Conservation (phyloP, 2,329 filamentous ascomycete species). For the Incumbomyces delicatus region DNA sequence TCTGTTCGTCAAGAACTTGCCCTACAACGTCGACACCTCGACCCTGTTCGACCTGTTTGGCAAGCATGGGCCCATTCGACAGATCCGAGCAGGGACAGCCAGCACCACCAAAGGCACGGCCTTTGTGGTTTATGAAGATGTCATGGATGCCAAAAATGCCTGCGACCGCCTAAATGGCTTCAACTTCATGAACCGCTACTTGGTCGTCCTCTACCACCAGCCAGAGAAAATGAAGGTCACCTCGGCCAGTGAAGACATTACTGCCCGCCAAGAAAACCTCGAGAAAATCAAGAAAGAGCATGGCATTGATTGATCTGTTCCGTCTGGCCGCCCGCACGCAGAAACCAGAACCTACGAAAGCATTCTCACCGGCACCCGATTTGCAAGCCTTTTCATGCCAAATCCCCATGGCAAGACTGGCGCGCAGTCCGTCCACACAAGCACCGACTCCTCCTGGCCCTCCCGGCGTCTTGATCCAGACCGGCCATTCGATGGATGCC, state of each 20-base stretch:
- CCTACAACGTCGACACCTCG: constrained; percentile 98
- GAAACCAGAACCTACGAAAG: no score
- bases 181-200: constrained; percentile 99
- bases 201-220: constrained; percentile 76
- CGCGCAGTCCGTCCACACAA: no score
- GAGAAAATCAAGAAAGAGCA: constrained; percentile 96
- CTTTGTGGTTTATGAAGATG: constrained; percentile 99
- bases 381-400: no score
- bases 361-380: no score
- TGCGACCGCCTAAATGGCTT: constrained; percentile 99
- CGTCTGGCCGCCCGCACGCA: background rate
- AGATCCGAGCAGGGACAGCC: constrained; percentile 96
- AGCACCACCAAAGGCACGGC: constrained; percentile 96
- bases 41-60: constrained; percentile 98
- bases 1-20: constrained; percentile 99
- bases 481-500: no score
- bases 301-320: constrained; percentile 76
- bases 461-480: no score
- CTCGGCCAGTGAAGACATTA: constrained; percentile 81
- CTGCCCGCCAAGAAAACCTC: constrained; percentile 90
- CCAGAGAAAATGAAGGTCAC: constrained; percentile 65
- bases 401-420: no score
- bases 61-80: constrained; percentile 90
- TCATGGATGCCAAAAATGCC: constrained; percentile 95
- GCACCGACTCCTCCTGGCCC: no score